These are phyloP conservation scores for Cyathus striatus DNA, from an alignment of 768 basidiomycete species.

Conservation along the genomic window DNA sequence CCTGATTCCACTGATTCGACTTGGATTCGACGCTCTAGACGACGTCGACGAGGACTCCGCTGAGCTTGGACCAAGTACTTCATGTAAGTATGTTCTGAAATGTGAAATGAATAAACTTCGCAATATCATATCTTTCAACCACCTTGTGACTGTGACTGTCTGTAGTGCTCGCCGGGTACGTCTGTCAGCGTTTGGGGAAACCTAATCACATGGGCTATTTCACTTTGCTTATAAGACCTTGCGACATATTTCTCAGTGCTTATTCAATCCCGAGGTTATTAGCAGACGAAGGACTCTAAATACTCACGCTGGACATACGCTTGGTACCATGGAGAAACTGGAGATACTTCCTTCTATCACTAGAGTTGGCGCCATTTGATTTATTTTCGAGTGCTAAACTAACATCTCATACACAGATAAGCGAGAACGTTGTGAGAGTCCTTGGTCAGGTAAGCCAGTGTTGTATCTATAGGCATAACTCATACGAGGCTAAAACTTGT, in stretches of 20 bases:
- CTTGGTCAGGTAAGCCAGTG: conserved; percentile 63
- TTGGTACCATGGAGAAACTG: conserved; percentile 39
- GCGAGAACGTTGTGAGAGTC: conserved; percentile 60
- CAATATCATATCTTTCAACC: neutral
- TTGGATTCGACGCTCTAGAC: neutral
- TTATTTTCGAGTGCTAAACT: neutral
- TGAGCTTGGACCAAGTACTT: neutral
- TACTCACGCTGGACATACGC: too few relatives aligned
- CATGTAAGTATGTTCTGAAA: neutral
- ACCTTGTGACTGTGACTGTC: neutral
- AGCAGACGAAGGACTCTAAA: too few relatives aligned
- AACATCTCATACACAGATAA: conserved; percentile 43
- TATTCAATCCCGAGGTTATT: too few relatives aligned
- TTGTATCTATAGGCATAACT: neutral
- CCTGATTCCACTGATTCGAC: neutral
- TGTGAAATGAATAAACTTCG: neutral
- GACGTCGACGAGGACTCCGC: too few relatives aligned
- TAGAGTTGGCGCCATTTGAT: conserved; percentile 31
- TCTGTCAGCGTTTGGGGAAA: conserved; percentile 4
- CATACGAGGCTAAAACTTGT: neutral
- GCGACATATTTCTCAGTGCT: too few relatives aligned
- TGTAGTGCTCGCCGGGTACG: neutral
- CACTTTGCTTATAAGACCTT: neutral
- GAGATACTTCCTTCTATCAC: conserved; percentile 48
- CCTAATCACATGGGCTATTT: conserved; percentile 4